These are phyloP conservation scores for Lablab purpureus DNA, from an alignment of 306 rosid species.

Conservation along the genomic window DNA sequence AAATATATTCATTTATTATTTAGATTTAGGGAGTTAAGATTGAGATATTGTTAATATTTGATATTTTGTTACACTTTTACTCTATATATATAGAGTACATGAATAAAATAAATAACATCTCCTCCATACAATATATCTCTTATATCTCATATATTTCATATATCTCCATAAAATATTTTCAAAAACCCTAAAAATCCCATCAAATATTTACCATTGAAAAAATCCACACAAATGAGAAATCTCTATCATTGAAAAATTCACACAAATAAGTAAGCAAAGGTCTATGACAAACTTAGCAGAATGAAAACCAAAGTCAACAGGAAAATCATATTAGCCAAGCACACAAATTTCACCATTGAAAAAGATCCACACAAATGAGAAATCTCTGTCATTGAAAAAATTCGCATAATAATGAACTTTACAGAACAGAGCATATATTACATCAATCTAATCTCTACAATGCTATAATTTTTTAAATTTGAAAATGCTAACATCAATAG, in stretches of 20 bases:
- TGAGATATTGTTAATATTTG: too few species aligned
- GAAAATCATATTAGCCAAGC: constrained; percentile 39
- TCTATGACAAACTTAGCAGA: constrained; percentile 28
- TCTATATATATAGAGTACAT: too few species aligned
- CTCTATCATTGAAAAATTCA: constrained; percentile 17
- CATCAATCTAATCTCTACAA: neutral
- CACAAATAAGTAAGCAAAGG: neutral
- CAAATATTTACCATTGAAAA: constrained; percentile 2
- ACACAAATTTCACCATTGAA: neutral
- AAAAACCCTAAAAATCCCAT: too few species aligned
- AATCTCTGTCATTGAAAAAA: constrained; percentile 21
- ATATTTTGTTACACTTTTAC: too few species aligned
- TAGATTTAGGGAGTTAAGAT: too few species aligned
- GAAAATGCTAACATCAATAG: constrained; percentile 32
- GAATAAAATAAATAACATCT: too few species aligned
- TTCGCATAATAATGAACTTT: neutral
- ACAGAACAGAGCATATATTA: constrained; percentile 10
- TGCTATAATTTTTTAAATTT: constrained; percentile 14
- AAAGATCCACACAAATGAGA: constrained; percentile 12
- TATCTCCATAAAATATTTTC: too few species aligned
- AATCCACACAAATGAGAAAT: constrained; percentile 14
- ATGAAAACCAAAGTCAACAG: constrained; percentile 35
- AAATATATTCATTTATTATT: too few species aligned
- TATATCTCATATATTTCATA: too few species aligned
- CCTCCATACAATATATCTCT: too few species aligned